Percentiles rank a stretch among this genome's conserved stretches.
Evolutionary conservation across 805 yeast species (phyloP).

Genomic region (Sugiyamaella boreocaroliniensis): DNA sequence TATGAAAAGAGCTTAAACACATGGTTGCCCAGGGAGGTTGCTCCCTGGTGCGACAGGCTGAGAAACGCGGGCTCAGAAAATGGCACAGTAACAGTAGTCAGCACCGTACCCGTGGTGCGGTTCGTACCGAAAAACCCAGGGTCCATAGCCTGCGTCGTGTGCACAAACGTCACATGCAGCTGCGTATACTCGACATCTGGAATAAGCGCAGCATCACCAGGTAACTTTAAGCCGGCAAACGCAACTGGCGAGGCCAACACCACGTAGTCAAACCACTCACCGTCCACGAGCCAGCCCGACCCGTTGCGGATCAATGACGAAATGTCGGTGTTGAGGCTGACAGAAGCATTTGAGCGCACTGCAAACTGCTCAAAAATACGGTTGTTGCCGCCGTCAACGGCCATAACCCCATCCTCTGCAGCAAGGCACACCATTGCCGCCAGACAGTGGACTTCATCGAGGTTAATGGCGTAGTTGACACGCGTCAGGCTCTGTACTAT

Average conservation of each 20-base stretch:
- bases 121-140: constrained; percentile 7
- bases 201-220: constrained; percentile 4
- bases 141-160: constrained; percentile 1
- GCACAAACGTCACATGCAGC: constrained; percentile 34
- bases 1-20: constrained; percentile 41
- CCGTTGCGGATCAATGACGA: constrained; percentile 13
- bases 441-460: constrained; percentile 39
- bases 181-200: constrained; percentile 33
- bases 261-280: constrained; percentile 36
- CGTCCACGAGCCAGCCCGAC: constrained; percentile 6
- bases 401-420: constrained; percentile 30
- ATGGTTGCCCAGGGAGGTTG: constrained; percentile 19
- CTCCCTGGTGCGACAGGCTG: constrained; percentile 10
- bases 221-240: constrained; percentile 27
- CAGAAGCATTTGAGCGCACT: constrained; percentile 31
- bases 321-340: constrained; percentile 30
- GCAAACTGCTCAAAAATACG: constrained; percentile 38
- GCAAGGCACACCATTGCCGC: constrained; percentile 38
- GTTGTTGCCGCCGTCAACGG: constrained; percentile 41
- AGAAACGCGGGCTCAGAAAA: constrained; percentile 3
- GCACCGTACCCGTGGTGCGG: not conserved
- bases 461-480: constrained; percentile 39
- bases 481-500: constrained; percentile 38
- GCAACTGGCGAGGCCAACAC: constrained; percentile 40
- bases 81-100: constrained; percentile 7